Evolutionary conservation across 2,329 filamentous ascomycete genomes (phyloP).

Genomic region (Macroventuria anomochaeta): DNA sequence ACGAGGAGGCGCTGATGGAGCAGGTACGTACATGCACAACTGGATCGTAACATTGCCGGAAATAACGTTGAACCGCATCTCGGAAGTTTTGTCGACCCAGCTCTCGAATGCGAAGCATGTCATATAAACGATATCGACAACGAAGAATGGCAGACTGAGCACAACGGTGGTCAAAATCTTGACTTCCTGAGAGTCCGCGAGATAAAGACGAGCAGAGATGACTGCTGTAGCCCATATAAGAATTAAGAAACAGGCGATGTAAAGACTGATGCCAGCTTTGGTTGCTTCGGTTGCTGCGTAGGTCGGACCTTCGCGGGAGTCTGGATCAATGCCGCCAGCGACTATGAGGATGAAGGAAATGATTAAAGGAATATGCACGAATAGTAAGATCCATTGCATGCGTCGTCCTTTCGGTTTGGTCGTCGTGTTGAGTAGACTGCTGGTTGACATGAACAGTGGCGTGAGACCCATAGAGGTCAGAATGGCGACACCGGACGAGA

Average conservation of each 20-base stretch:
- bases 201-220: slow-evolving; percentile 44
- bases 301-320: slow-evolving; percentile 38
- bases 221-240: slow-evolving; percentile 46
- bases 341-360: slow-evolving; percentile 46
- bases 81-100: slow-evolving; percentile 21
- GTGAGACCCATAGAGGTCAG: slow-evolving; percentile 46
- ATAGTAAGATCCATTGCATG: slow-evolving; percentile 48
- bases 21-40: slow-evolving; percentile 44
- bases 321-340: slow-evolving; percentile 45
- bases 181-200: slow-evolving; percentile 41
- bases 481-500: slow-evolving; percentile 45
- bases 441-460: slow-evolving; percentile 46
- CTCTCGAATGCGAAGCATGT: slow-evolving; percentile 47
- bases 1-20: neutral
- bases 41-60: slow-evolving; percentile 44
- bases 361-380: slow-evolving; percentile 41
- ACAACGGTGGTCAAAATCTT: slow-evolving; percentile 47
- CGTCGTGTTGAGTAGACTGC: slow-evolving; percentile 44
- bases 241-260: slow-evolving; percentile 43
- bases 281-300: slow-evolving; percentile 45
- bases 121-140: slow-evolving; percentile 48
- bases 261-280: slow-evolving; percentile 45
- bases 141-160: slow-evolving; percentile 44
- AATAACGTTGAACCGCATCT: slow-evolving; percentile 45
- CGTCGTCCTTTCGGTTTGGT: slow-evolving; percentile 44